phyloP scores from a whole-genome alignment of 164 flowering plant genomes.

The Piper longum region DNA sequence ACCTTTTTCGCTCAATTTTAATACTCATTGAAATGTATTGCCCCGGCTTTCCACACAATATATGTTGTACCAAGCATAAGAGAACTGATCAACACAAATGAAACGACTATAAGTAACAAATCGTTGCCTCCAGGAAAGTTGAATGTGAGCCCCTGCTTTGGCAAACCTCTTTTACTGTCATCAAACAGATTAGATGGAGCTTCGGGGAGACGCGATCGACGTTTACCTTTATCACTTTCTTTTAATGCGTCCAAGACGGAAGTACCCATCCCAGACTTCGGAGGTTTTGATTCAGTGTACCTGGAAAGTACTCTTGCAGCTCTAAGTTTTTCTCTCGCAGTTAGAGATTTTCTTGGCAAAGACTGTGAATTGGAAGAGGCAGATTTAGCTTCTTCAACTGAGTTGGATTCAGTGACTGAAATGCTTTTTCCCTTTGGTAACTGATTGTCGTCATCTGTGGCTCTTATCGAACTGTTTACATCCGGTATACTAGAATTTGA shows the following conservation, averaged over 20 bases:
- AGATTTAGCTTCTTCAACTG: slow-evolving; percentile 7
- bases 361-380: slow-evolving; percentile 14
- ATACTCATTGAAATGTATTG: slow-evolving; percentile 79
- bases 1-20: not conserved
- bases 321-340: slow-evolving; percentile 77
- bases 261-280: slow-evolving; percentile 47
- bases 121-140: slow-evolving; percentile 75
- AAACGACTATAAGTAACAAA: slow-evolving; percentile 45
- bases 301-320: slow-evolving; percentile 82
- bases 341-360: slow-evolving; percentile 36
- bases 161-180: slow-evolving; percentile 81
- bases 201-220: slow-evolving; percentile 71
- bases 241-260: slow-evolving; percentile 55
- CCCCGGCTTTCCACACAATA: slow-evolving; percentile 90
- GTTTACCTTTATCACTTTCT: slow-evolving; percentile 68
- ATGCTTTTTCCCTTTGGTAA: slow-evolving; percentile 9
- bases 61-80: slow-evolving; percentile 80
- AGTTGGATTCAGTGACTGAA: slow-evolving; percentile 9
- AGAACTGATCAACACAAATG: slow-evolving; percentile 64
- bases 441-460: slow-evolving; percentile 12
- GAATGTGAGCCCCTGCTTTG: slow-evolving; percentile 60
- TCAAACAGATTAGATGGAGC: slow-evolving; percentile 80
- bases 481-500: slow-evolving; percentile 17
- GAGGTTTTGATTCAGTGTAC: slow-evolving; percentile 40
- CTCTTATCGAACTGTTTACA: slow-evolving; percentile 15